phyloP scores from a whole-genome alignment of 2,329 filamentous ascomycete genomes.

The Arthrobotrys entomopaga region DNA sequence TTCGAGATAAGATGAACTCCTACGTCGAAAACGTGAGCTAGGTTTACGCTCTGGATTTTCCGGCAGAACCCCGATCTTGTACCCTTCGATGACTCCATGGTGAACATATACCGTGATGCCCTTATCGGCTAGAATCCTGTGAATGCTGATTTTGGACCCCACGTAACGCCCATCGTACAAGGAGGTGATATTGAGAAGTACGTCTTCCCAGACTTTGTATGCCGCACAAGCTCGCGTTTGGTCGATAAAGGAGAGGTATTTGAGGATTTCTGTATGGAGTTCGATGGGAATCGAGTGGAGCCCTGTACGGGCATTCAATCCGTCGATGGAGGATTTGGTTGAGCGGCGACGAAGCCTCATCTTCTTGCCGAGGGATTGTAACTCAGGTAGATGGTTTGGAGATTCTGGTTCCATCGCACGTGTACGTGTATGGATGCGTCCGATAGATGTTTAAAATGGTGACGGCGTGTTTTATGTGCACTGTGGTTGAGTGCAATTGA shows the following conservation, averaged over 20 bases:
- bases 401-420: no score
- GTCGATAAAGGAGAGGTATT: constrained; percentile 3
- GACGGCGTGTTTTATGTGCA: no score
- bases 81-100: not conserved
- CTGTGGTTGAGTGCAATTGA: no score
- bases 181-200: not conserved
- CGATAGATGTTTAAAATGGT: no score
- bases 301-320: not conserved
- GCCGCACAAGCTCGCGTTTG: not conserved
- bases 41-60: not conserved
- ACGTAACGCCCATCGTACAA: not conserved
- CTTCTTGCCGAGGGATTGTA: no score
- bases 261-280: not conserved
- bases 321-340: no score
- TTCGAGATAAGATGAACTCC: no score
- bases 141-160: not conserved
- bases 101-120: not conserved
- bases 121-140: not conserved
- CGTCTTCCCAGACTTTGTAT: not conserved
- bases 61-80: not conserved
- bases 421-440: no score
- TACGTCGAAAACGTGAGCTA: not conserved
- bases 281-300: not conserved
- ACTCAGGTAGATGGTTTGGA: no score
- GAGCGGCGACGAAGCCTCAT: no score